Percentiles rank a stretch among this genome's conserved stretches.
Evolutionary conservation across 1,284 basidiomycete genomes (phyloP).

Genomic region (Cutaneotrichosporon dermatis): DNA sequence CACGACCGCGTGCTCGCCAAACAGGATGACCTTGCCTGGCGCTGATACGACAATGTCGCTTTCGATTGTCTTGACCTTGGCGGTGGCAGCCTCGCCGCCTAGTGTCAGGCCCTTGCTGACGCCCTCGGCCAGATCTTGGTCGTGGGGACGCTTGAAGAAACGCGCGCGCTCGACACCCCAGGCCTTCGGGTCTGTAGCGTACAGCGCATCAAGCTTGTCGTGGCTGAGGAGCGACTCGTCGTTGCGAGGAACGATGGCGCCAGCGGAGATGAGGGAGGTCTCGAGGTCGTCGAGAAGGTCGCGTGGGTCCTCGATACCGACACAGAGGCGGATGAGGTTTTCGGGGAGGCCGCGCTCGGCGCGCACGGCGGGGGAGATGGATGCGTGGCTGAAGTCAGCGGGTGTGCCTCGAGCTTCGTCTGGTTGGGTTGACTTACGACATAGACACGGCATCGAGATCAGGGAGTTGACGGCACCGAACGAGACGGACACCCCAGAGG

Average conservation of each 20-base stretch:
- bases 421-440: constrained; percentile 41
- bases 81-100: constrained; percentile 33
- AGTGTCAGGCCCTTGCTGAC: constrained; percentile 32
- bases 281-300: constrained; percentile 96
- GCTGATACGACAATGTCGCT: constrained; percentile 74
- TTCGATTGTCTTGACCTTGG: constrained; percentile 26
- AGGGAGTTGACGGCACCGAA: constrained; percentile 98
- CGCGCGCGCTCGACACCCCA: constrained; percentile 47
- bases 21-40: constrained; percentile 96
- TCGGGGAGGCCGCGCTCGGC: constrained; percentile 93
- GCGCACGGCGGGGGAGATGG: constrained; percentile 88
- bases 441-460: constrained; percentile 99
- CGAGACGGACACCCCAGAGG: constrained; percentile 94
- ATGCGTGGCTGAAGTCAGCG: constrained; percentile 75
- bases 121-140: constrained; percentile 28
- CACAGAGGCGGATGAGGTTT: constrained; percentile 94
- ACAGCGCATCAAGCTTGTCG: constrained; percentile 33
- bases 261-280: constrained; percentile 82
- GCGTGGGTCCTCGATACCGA: constrained; percentile 92
- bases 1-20: constrained; percentile 98
- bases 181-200: constrained; percentile 30
- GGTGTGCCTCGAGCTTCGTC: too few relatives aligned
- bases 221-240: constrained; percentile 29
- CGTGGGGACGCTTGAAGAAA: constrained; percentile 36
- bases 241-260: constrained; percentile 61